A percentile compares a stretch with the other conserved stretches of the same genome.
phyloP scores from a whole-genome alignment of 768 basidiomycete species.

The Nidularia pulvinata region DNA sequence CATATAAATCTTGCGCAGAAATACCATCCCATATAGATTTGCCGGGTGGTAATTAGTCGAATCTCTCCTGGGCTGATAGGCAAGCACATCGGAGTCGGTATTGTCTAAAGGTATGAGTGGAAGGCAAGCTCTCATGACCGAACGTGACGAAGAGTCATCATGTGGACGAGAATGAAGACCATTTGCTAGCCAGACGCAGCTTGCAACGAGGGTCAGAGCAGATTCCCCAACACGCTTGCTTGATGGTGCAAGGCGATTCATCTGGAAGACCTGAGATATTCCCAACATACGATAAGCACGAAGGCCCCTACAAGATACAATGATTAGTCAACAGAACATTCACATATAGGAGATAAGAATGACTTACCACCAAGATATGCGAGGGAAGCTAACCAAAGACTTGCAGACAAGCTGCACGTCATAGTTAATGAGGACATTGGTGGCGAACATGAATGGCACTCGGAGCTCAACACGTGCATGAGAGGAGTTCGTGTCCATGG shows the following conservation, averaged over 20 bases:
- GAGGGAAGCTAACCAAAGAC: constrained; percentile 9
- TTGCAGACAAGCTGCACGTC: background rate
- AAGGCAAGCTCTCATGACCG: constrained; percentile 14
- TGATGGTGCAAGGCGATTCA: background rate
- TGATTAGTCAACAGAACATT: background rate
- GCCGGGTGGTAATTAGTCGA: constrained; percentile 1
- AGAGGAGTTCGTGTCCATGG: constrained; percentile 8
- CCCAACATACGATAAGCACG: background rate
- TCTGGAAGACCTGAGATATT: background rate
- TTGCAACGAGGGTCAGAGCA: constrained; percentile 18
- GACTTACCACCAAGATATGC: constrained; percentile 12
- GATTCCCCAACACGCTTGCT: background rate
- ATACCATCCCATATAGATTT: constrained; percentile 3
- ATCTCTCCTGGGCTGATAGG: constrained; percentile 5
- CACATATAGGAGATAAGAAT: background rate
- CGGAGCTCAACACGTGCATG: constrained; percentile 24
- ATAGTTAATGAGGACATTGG: constrained; percentile 3
- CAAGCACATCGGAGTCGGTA: constrained; percentile 9
- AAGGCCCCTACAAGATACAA: background rate
- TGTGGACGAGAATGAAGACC: constrained; percentile 21
- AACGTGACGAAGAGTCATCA: constrained; percentile 9
- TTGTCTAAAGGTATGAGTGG: constrained; percentile 8
- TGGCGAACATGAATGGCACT: constrained; percentile 10
- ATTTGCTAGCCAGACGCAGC: constrained; percentile 16
- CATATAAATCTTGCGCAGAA: constrained; percentile 4